phyloP scores from a whole-genome alignment of 1,139 yeast genomes.

The Candida dubliniensis region DNA sequence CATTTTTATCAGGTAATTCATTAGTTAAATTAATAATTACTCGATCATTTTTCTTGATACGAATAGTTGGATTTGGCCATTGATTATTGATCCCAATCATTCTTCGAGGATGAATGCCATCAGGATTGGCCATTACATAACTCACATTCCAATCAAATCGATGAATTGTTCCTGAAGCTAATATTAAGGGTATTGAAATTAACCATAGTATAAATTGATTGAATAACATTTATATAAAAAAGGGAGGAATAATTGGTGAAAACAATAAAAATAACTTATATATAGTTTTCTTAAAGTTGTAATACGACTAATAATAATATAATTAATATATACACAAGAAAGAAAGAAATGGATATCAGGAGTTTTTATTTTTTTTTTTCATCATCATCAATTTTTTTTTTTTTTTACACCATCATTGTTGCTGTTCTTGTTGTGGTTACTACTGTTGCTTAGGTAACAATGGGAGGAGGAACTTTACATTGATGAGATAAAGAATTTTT shows the following conservation, averaged over 20 bases:
- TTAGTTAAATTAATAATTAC: slow-evolving; percentile 68
- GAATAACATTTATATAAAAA: neutral
- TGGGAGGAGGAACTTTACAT: slow-evolving; percentile 11
- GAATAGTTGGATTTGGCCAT: slow-evolving; percentile 83
- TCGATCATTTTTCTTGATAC: slow-evolving; percentile 75
- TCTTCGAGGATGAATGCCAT: slow-evolving; percentile 63
- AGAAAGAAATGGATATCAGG: no score
- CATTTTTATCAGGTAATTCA: slow-evolving; percentile 63
- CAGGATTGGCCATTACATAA: slow-evolving; percentile 73
- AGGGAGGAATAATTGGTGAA: neutral
- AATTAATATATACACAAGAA: no score
- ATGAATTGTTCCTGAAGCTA: slow-evolving; percentile 53
- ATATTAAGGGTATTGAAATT: slow-evolving; percentile 1
- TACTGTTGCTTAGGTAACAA: no score
- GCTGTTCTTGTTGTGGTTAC: no score
- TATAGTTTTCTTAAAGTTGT: no score
- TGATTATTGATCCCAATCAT: slow-evolving; percentile 79
- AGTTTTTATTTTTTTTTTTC: no score
- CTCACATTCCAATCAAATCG: slow-evolving; percentile 71
- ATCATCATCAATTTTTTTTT: no score
- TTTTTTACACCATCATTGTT: no score
- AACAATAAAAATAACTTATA: no score
- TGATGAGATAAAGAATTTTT: slow-evolving; percentile 21
- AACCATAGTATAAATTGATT: neutral
- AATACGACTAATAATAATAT: no score